Base-by-base conservation (phyloP, 305 asterid species). In the Plantago lanceolata region DNA sequence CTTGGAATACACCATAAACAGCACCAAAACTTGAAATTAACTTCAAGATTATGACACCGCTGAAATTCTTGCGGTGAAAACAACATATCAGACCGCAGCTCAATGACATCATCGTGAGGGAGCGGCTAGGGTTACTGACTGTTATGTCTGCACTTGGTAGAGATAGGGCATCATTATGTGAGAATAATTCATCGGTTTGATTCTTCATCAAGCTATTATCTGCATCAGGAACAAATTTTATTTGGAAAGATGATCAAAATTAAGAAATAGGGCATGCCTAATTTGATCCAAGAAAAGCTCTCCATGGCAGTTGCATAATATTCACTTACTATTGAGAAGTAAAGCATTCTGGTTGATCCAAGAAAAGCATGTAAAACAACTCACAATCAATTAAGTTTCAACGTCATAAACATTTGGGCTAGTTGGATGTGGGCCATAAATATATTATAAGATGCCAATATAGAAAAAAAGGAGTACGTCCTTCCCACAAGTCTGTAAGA, bases 201-300 rank as follows among this genome's bases (percentile, higher is more conserved):
- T 44, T 31, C 63, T 57, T 59, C 58, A 31, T 49, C 49, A 13
- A 17, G 15, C 35, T 6, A 61, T 33, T 33, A 67, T 59, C 77
- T 64, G 77, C 68, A 73, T 31, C 45, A 31, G 18, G 35, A 45
- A 37, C 29, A 19, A 18, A 48, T 16, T 61, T 57, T 61, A 40
- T 35, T 72, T 19, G 19, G 57, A 55, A 47, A 48, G 33, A 21
- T 48, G 19, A 19, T 29, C 40, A 56, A 61, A 61, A 57, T n/a
- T 48, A 63, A 56, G 55, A 29, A 45, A 13, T 6, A 20, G 29
- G 18, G 35, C 17, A 64, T 33, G 9, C 8, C 15, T 49, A 19
- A 13, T 14, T 11, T 18, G n/a, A 44, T 14, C 49, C 33, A 61
- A 53, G 35, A 65, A 65, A 65, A 21, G 24, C 44, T 40, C 28